These are phyloP conservation scores for Trichoderma erinaceum DNA, from an alignment of 495 filamentous ascomycete species.

Conservation along the genomic window DNA sequence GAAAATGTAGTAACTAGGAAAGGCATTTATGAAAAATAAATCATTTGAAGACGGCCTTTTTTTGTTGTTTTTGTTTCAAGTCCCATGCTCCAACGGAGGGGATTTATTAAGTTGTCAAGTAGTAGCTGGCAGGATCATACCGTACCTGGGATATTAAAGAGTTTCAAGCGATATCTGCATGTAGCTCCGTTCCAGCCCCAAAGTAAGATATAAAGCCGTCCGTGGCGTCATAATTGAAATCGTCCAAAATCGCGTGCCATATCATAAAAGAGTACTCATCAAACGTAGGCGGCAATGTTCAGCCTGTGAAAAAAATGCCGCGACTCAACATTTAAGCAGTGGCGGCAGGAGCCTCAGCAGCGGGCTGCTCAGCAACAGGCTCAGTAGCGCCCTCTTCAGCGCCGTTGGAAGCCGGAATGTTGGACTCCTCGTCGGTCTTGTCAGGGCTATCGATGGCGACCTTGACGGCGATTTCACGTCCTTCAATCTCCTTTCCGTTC, in stretches of 20 bases:
- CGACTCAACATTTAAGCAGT: background rate
- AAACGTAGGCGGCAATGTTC: slow-evolving; percentile 10
- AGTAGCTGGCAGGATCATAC: slow-evolving; percentile 1
- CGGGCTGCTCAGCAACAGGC: background rate
- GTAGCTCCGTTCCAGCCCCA: slow-evolving; percentile 5
- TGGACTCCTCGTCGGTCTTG: slow-evolving; percentile 85
- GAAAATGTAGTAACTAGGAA: slow-evolving; percentile 9
- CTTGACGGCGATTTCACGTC: slow-evolving; percentile 98
- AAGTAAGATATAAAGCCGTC: slow-evolving; percentile 10
- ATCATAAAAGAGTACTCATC: slow-evolving; percentile 16
- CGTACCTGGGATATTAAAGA: background rate
- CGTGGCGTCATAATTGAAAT: slow-evolving; percentile 13
- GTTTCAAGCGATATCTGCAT: slow-evolving; percentile 2
- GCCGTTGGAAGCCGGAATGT: slow-evolving; percentile 39
- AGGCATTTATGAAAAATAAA: slow-evolving; percentile 11
- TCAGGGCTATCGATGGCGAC: slow-evolving; percentile 98
- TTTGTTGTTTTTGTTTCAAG: slow-evolving; percentile 1
- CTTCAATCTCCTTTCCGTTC: slow-evolving; percentile 98
- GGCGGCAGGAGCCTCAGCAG: slow-evolving; percentile 11
- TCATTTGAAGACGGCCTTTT: background rate
- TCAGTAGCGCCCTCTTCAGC: background rate
- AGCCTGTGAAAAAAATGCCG: slow-evolving; percentile 9
- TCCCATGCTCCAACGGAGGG: slow-evolving; percentile 7
- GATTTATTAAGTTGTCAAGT: slow-evolving; percentile 8
- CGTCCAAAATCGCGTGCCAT: slow-evolving; percentile 15